Evolutionary conservation across 129 eudicot species (phyloP).

Genomic region (Smallanthus sonchifolius): DNA sequence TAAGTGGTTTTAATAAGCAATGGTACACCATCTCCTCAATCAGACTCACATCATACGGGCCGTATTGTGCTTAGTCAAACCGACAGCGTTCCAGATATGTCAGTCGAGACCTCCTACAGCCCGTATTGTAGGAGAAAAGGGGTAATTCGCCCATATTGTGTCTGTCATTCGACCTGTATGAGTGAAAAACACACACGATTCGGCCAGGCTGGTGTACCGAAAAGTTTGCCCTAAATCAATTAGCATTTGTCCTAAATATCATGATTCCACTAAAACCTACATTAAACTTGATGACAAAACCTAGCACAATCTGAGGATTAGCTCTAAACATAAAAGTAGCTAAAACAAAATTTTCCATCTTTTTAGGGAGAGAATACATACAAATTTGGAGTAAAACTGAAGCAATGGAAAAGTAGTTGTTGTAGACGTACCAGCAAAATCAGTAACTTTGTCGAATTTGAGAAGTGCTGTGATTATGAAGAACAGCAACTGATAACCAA

Average conservation of each 20-base stretch:
- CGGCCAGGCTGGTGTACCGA: too few species aligned
- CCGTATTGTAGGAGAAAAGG: too few species aligned
- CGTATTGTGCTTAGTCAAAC: too few species aligned
- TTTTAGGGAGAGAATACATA: not conserved
- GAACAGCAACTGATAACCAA: slow-evolving; percentile 72
- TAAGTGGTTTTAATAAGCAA: not conserved
- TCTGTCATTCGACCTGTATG: too few species aligned
- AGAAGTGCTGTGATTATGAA: slow-evolving; percentile 79
- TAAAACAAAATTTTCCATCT: not conserved
- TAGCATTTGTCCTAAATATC: not conserved
- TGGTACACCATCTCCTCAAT: too few species aligned
- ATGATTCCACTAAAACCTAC: not conserved
- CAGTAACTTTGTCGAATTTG: slow-evolving; percentile 87
- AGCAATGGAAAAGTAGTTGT: not conserved
- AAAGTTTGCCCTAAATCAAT: not conserved
- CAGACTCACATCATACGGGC: too few species aligned
- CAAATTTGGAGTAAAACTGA: slow-evolving; percentile 5
- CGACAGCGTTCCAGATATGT: too few species aligned
- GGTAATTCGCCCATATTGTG: too few species aligned
- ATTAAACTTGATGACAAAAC: not conserved
- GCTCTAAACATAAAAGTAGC: not conserved
- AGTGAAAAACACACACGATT: too few species aligned
- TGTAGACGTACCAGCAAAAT: slow-evolving; percentile 68
- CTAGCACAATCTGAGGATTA: slow-evolving; percentile 4
- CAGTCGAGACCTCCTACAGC: too few species aligned